Conservation (phyloP, 129 eudicot genomes). For the Ambrosia trifida region DNA sequence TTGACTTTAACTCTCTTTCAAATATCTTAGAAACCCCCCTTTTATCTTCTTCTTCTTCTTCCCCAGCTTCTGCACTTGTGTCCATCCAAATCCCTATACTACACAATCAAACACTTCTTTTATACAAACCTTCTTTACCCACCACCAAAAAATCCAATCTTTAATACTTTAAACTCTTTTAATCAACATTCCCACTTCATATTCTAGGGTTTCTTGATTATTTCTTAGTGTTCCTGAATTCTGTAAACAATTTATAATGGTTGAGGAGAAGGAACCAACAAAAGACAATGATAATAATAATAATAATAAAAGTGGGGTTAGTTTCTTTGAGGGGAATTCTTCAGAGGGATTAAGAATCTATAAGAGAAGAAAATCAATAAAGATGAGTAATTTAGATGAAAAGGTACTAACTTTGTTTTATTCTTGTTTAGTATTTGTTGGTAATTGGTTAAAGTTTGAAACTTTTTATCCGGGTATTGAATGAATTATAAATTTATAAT, state of each 20-base stretch:
- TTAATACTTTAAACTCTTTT: background rate
- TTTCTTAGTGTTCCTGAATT: background rate
- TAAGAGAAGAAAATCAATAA: slow-evolving; percentile 30
- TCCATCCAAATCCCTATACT: background rate
- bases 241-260: slow-evolving; percentile 9
- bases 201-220: slow-evolving; percentile 21
- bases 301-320: slow-evolving; percentile 8
- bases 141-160: background rate
- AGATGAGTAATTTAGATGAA: slow-evolving; percentile 23
- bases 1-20: background rate
- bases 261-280: slow-evolving; percentile 18
- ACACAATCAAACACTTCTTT: background rate
- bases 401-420: slow-evolving; percentile 15
- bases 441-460: background rate
- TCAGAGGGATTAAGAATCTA: slow-evolving; percentile 22
- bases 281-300: background rate
- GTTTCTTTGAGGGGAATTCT: slow-evolving; percentile 24
- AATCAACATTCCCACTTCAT: slow-evolving; percentile 13
- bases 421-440: background rate
- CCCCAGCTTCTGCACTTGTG: background rate
- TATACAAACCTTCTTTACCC: background rate
- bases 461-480: background rate
- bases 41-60: background rate
- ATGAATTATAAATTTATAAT: background rate
- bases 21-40: background rate